These are phyloP conservation scores for Gloeopeniophorella convolvens DNA, from an alignment of 768 basidiomycete genomes.

Conservation along the genomic window DNA sequence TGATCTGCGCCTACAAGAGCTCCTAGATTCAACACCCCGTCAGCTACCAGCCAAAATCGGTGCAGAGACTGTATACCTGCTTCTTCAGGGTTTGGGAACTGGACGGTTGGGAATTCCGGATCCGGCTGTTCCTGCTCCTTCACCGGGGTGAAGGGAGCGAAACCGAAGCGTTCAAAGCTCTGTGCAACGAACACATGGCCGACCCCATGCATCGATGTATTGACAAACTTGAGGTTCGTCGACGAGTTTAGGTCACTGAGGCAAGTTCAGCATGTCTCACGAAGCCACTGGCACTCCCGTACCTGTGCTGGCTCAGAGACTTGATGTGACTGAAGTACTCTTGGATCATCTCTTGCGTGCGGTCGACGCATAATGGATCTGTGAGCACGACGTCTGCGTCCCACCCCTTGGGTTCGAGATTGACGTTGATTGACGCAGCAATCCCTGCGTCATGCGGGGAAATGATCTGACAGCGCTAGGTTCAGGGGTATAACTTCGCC, in stretches of 20 bases:
- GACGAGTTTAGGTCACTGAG: conserved; percentile 33
- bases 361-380: conserved; percentile 46
- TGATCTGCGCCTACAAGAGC: conserved; percentile 20
- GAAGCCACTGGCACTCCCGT: neutral
- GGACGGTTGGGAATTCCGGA: conserved; percentile 80
- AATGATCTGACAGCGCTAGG: conserved; percentile 55
- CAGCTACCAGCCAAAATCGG: neutral
- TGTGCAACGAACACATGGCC: conserved; percentile 55
- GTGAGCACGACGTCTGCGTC: conserved; percentile 29
- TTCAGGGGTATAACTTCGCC: neutral
- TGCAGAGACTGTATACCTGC: conserved; percentile 64
- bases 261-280: neutral
- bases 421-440: conserved; percentile 51
- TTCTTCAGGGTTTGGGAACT: conserved; percentile 88
- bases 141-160: conserved; percentile 55
- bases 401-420: conserved; percentile 51
- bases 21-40: conserved; percentile 12
- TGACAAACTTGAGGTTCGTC: conserved; percentile 55
- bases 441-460: conserved; percentile 79
- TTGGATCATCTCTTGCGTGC: conserved; percentile 51
- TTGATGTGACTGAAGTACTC: conserved; percentile 46
- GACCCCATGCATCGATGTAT: conserved; percentile 90
- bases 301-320: conserved; percentile 24
- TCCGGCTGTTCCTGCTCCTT: conserved; percentile 64
- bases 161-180: conserved; percentile 55